phyloP scores from a whole-genome alignment of 225 moss, liverwort and hornwort genomes.

The Bryum argenteum region DNA sequence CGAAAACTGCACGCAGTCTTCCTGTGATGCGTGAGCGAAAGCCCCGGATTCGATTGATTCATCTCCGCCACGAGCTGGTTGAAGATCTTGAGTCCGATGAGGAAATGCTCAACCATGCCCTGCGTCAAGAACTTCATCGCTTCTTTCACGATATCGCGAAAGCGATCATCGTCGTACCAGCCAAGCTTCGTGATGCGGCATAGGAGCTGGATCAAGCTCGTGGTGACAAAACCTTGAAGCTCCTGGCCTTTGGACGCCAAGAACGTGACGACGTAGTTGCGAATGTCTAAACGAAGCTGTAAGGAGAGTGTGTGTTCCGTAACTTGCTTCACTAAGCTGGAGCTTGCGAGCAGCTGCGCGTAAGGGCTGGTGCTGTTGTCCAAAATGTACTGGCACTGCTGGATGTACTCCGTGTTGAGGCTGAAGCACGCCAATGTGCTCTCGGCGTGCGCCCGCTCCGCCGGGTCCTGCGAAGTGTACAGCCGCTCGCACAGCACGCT shows the following conservation, averaged over 20 bases:
- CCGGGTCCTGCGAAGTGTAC: constrained; percentile 59
- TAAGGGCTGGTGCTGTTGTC: constrained; percentile 51
- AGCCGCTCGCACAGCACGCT: constrained; percentile 62
- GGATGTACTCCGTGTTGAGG: constrained; percentile 57
- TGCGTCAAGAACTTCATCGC: constrained; percentile 68
- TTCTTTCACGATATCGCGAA: constrained; percentile 66
- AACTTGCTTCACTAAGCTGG: constrained; percentile 66
- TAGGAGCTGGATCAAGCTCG: constrained; percentile 58
- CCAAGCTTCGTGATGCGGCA: constrained; percentile 73
- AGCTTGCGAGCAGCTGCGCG: constrained; percentile 58
- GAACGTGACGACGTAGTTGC: constrained; percentile 65
- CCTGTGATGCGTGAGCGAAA: constrained; percentile 59
- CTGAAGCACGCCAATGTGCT: constrained; percentile 61
- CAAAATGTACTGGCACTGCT: constrained; percentile 63
- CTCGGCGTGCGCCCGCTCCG: constrained; percentile 63
- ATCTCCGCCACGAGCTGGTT: constrained; percentile 71
- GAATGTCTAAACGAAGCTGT: constrained; percentile 64
- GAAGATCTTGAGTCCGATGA: constrained; percentile 70
- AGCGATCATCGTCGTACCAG: constrained; percentile 70
- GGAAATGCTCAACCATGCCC: constrained; percentile 71
- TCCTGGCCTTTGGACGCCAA: constrained; percentile 58
- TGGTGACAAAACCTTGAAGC: constrained; percentile 58
- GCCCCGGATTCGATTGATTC: constrained; percentile 62
- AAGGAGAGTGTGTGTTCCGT: constrained; percentile 57
- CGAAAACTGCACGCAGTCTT: constrained; percentile 67